Evolutionary conservation across 108 stramenopile species (phyloP), one percentile per base, ranked within the genome.

Genomic region (Fragilariopsis cylindrus): DNA sequence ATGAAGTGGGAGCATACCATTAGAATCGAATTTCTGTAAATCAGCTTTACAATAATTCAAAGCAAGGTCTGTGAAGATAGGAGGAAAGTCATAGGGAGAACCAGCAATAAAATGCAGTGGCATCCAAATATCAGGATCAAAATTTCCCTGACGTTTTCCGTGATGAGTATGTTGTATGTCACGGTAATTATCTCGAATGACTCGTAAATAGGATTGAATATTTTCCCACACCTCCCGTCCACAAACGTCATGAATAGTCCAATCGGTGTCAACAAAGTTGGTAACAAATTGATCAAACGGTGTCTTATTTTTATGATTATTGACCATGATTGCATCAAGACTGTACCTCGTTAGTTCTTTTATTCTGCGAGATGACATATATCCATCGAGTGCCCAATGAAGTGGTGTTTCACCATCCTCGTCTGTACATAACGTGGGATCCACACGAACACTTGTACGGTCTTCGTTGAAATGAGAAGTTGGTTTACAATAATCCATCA

Each of bases 401-500:
- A 80, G 64, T 9, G 79, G 79, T 12, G 71, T 80, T 21, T 80
- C 79, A 5, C 73, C 73, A 46, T 80, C 79, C 7, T 8, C 40
- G 60, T 80, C 79, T 3, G 30, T 12, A 3, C 60, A 60, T 13
- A 73, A 11, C 1, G 72, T 79, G 42, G 78, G 72, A 69, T 79
- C 78, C 16, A 55, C 68, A 19, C 48, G 41, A 13, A 19, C n/a
- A 41, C 43, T 4, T 39, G 30, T 11, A 15, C 39, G 40, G 21
- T 63, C 21, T 15, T 66, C 55, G 52, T 15, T 53, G 52, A 11
- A 19, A 45, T 65, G 7, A 16, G 46, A 6, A 5, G 30, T 53
- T 15, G 78, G 68, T 54, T 73, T 57, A 53, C 78, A 79, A 57
- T 73, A 69, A 19, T 69, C 72, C 78, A 79, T 79, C 52, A 79